Base-by-base conservation (phyloP, 441 rosid species). In the Erysimum pusillum region DNA sequence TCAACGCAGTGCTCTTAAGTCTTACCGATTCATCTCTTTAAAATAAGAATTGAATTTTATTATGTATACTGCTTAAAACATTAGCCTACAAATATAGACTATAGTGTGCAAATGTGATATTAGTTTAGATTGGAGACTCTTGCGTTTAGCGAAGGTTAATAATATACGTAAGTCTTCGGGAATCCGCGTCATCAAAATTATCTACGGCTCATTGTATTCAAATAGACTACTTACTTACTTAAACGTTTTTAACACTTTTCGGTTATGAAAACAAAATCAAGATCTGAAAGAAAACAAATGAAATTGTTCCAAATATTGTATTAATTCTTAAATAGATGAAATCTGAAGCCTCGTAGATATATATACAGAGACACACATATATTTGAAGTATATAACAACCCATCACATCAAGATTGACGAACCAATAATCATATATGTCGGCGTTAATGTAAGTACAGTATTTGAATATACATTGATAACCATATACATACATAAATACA, bases 361-460 rank as follows among this genome's bases (percentile, higher is more conserved):
- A 62, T 41, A 44, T n/a, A 20, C 42, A 17, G 20, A 57, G 32
- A 15, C 42, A 32, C 66, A 58, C 14, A 35, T 39, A 52, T n/a
- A 15, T 9, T 20, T 59, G 66, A 64, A 4, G 71, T 65, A 32
- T 32, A 66, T 7, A 58, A 35, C 17, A 74, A 22, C 66, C 4
- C 31, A 56, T 66, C 67, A 46, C 20, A 74, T 74, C 41, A 28
- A 25, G 61, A 58, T 12, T 38, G 61, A 67, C 49, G 67, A 66
- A 57, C 48, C 67, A 48, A 17, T 75, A 17, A 58, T 28, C 42
- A 41, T 11, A 49, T 49, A 68, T 62, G 67, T 75, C 51, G 56
- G 68, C 56, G 74, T 67, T 68, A 68, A 34, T 60, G 54, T 32
- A 68, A 76, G 63, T 61, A 75, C n/a, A n/a, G n/a, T n/a, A n/a